phyloP scores from a whole-genome alignment of 208 protist genomes.

The Trypanosoma lewisi region DNA sequence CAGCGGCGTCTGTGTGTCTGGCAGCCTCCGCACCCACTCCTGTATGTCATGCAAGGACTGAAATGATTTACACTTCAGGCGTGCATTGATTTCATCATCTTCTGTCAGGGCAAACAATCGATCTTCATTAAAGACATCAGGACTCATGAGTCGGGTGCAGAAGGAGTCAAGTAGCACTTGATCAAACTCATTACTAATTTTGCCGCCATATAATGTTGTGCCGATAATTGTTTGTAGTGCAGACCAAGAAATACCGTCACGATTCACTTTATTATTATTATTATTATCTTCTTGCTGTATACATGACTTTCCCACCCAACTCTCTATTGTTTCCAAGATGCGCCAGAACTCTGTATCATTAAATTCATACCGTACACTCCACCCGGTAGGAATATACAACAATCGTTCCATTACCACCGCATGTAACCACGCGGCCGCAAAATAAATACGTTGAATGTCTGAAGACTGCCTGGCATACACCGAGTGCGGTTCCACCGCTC shows the following conservation, averaged over 20 bases:
- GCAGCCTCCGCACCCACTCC: constrained; percentile 85
- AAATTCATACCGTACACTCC: constrained; percentile 98
- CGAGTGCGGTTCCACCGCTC: constrained; percentile 14
- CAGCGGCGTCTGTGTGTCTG: constrained; percentile 62
- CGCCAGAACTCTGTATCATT: constrained; percentile 95
- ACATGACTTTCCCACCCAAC: constrained; percentile 88
- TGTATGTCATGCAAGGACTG: constrained; percentile 69
- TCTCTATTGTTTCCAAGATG: constrained; percentile 90
- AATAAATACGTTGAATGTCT: constrained; percentile 95
- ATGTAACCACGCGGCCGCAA: constrained; percentile 97
- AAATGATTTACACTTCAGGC: constrained; percentile 34
- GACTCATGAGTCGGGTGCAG: constrained; percentile 81
- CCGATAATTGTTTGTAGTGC: constrained; percentile 92
- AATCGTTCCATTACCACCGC: constrained; percentile 96
- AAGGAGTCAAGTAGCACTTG: constrained; percentile 92
- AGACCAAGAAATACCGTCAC: constrained; percentile 91
- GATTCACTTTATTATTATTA: constrained; percentile 22
- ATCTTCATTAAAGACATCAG: constrained; percentile 59
- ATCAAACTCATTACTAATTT: constrained; percentile 98
- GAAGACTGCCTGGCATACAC: neutral
- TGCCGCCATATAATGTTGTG: constrained; percentile 95
- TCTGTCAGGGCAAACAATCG: constrained; percentile 31
- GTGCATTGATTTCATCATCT: constrained; percentile 11
- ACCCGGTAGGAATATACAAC: constrained; percentile 96
- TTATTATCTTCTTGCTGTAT: constrained; percentile 8